These are phyloP conservation scores for Pestalotiopsis sp. DNA, from an alignment of 2,329 filamentous ascomycete species.

Conservation along the genomic window DNA sequence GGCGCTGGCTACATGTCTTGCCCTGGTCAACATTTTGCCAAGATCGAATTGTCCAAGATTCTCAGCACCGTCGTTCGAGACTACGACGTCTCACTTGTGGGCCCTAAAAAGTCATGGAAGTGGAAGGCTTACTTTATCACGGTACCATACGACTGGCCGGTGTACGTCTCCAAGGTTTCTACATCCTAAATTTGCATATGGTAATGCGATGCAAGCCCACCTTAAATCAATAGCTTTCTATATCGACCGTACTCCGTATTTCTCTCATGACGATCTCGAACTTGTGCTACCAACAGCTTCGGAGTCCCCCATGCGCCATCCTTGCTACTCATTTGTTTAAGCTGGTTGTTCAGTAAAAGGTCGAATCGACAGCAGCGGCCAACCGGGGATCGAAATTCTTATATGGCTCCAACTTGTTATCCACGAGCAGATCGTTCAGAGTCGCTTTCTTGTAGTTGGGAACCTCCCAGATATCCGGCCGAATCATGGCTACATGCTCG, in stretches of 20 bases:
- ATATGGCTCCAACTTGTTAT: not conserved
- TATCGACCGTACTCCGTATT: too few species aligned
- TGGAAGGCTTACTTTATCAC: slow-evolving; percentile 35
- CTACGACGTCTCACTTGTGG: slow-evolving; percentile 32
- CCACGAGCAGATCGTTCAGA: not conserved
- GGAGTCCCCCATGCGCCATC: not conserved
- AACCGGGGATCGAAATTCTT: not conserved
- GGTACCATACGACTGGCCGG: slow-evolving; percentile 29
- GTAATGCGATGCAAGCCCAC: too few species aligned
- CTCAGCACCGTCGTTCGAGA: slow-evolving; percentile 33
- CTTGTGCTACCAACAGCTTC: not conserved
- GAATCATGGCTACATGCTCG: not conserved
- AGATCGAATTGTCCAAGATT: slow-evolving; percentile 38
- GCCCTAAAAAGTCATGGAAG: slow-evolving; percentile 30
- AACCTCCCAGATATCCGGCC: not conserved
- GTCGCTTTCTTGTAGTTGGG: not conserved
- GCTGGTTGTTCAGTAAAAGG: not conserved
- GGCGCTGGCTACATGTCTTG: slow-evolving; percentile 39
- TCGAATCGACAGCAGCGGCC: not conserved
- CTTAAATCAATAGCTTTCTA: too few species aligned
- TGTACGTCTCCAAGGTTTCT: slow-evolving; percentile 4
- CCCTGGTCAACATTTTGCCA: slow-evolving; percentile 36
- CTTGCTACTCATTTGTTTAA: not conserved
- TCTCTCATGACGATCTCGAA: too few species aligned
- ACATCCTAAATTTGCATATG: not conserved